These are phyloP conservation scores for Geoglossum glabrum DNA, from an alignment of 495 filamentous ascomycete species.

Conservation along the genomic window DNA sequence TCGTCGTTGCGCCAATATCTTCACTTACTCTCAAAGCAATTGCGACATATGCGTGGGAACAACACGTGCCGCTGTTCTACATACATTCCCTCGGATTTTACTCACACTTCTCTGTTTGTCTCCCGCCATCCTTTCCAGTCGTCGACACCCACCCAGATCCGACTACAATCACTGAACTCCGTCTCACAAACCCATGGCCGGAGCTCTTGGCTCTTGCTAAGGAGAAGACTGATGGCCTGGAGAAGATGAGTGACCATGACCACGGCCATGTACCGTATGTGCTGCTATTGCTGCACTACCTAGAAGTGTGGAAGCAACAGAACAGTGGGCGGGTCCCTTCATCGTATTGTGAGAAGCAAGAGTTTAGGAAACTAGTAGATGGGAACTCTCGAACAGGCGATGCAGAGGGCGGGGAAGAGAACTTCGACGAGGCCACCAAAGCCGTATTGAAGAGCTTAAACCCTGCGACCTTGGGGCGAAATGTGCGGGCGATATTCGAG, in stretches of 20 bases:
- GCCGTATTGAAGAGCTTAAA: slow-evolving; percentile 73
- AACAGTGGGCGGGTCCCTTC: slow-evolving; percentile 50
- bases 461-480: slow-evolving; percentile 40
- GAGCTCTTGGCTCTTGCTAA: slow-evolving; percentile 47
- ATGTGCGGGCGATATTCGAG: slow-evolving; percentile 58
- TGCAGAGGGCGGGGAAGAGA: slow-evolving; percentile 84
- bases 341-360: slow-evolving; percentile 71
- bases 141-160: slow-evolving; percentile 93
- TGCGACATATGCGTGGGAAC: slow-evolving; percentile 32
- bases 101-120: slow-evolving; percentile 56
- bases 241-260: slow-evolving; percentile 52
- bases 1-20: slow-evolving; percentile 50
- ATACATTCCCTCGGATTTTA: slow-evolving; percentile 78
- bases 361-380: slow-evolving; percentile 50
- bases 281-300: slow-evolving; percentile 63
- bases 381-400: slow-evolving; percentile 47
- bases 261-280: slow-evolving; percentile 91
- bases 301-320: slow-evolving; percentile 59
- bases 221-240: slow-evolving; percentile 43
- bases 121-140: slow-evolving; percentile 68
- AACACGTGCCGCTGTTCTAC: slow-evolving; percentile 59
- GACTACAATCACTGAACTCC: slow-evolving; percentile 65
- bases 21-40: slow-evolving; percentile 33
- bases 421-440: slow-evolving; percentile 79
- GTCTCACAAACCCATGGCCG: slow-evolving; percentile 71